Percentiles rank a stretch among this genome's conserved stretches.
Conservation (phyloP, 2,329 filamentous ascomycete genomes). For the Penicillium thymicola region DNA sequence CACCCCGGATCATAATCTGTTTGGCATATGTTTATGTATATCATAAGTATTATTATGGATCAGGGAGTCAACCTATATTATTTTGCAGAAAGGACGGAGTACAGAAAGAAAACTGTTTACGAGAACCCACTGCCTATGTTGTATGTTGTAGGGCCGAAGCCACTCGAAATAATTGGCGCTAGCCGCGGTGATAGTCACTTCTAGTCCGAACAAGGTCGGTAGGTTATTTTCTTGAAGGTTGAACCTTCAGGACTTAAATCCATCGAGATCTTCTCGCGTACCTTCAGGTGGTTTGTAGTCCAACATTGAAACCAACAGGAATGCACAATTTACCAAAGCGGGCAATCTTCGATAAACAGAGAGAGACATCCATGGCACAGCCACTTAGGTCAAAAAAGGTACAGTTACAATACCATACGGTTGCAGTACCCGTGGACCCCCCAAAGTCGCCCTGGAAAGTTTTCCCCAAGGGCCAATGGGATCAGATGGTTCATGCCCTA, state of each 20-base stretch:
- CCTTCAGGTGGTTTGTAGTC: not conserved
- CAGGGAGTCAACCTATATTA: not conserved
- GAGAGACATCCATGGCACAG: conserved; percentile 7
- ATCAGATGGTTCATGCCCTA: not conserved
- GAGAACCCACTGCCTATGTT: not conserved
- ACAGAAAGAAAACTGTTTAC: not conserved
- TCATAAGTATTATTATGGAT: not conserved
- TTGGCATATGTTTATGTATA: not conserved
- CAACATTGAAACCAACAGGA: not conserved
- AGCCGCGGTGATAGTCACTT: not conserved
- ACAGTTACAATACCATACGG: conserved; percentile 1
- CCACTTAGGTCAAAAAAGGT: conserved; percentile 18
- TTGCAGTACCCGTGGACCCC: not conserved
- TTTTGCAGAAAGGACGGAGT: not conserved
- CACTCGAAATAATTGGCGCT: not conserved
- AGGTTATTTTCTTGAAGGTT: not conserved
- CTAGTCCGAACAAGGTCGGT: not conserved
- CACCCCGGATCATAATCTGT: not conserved
- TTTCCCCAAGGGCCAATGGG: not conserved
- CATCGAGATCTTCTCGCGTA: not conserved
- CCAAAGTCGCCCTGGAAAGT: not conserved
- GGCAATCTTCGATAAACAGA: conserved; percentile 1
- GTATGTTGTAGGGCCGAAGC: not conserved
- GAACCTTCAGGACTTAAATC: not conserved
- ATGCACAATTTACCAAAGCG: conserved; percentile 9